Conservation (phyloP, 2,329 filamentous ascomycete species). For the Shiraia sp. region DNA sequence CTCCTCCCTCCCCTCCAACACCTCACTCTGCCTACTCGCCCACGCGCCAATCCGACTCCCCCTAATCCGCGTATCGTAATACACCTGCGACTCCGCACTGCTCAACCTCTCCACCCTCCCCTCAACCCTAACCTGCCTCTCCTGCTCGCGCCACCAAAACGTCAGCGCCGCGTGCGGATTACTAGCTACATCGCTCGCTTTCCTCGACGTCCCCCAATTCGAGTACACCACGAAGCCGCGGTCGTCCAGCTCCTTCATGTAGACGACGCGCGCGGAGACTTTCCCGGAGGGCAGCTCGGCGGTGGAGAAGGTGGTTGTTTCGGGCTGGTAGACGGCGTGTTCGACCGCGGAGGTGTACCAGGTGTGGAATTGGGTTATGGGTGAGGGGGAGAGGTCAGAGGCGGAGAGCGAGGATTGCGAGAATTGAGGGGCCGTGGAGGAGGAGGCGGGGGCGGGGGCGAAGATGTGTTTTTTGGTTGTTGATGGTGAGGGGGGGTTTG, state of each 20-base stretch:
- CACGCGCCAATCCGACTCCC: slow-evolving; percentile 88
- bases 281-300: slow-evolving; percentile 80
- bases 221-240: slow-evolving; percentile 88
- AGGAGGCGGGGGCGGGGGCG: slow-evolving; percentile 61
- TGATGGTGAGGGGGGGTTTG: too few relatives aligned
- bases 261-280: slow-evolving; percentile 84
- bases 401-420: slow-evolving; percentile 65
- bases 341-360: slow-evolving; percentile 82
- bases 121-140: slow-evolving; percentile 91
- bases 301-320: slow-evolving; percentile 86
- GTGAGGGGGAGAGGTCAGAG: slow-evolving; percentile 64
- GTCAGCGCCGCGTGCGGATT: slow-evolving; percentile 83
- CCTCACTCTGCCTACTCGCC: slow-evolving; percentile 86
- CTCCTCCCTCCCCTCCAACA: slow-evolving; percentile 70
- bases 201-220: slow-evolving; percentile 81
- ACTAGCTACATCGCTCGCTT: slow-evolving; percentile 67
- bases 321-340: slow-evolving; percentile 70
- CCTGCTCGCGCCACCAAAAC: slow-evolving; percentile 86
- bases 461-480: slow-evolving; percentile 55
- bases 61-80: slow-evolving; percentile 69
- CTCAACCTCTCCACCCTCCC: slow-evolving; percentile 70
- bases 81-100: slow-evolving; percentile 70
- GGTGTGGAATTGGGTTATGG: slow-evolving; percentile 80
- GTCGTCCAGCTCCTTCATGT: slow-evolving; percentile 90
- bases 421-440: slow-evolving; percentile 70